Conservation (phyloP, 495 filamentous ascomycete species). For the Xylaria cubensis region DNA sequence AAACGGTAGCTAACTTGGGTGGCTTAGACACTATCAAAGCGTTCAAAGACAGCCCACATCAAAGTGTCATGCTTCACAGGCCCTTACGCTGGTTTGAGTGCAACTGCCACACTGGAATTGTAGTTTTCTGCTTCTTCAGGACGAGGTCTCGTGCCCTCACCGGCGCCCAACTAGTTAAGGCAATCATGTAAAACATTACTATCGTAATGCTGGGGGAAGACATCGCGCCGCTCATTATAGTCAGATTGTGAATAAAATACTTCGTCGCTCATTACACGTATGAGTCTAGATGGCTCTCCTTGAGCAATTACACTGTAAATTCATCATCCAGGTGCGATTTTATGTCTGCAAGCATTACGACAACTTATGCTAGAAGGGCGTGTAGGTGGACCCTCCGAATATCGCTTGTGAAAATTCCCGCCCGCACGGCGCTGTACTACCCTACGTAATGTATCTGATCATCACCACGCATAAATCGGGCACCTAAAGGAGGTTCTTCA, state of each 20-base stretch:
- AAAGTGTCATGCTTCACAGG: neutral
- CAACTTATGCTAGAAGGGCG: neutral
- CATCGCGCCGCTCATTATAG: conserved; percentile 33
- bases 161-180: conserved; percentile 4
- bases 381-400: conserved; percentile 23
- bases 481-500: neutral
- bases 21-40: conserved; percentile 31
- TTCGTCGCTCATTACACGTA: conserved; percentile 34
- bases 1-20: conserved; percentile 31
- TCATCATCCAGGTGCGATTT: neutral
- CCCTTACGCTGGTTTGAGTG: neutral
- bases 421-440: neutral
- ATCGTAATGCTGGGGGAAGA: conserved; percentile 11
- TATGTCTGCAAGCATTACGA: neutral
- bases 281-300: neutral
- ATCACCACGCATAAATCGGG: too few species aligned
- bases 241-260: conserved; percentile 32
- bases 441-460: neutral
- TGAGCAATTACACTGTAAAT: neutral
- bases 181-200: conserved; percentile 13
- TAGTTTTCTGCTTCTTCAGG: conserved; percentile 28
- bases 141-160: conserved; percentile 8
- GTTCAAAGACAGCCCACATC: conserved; percentile 18
- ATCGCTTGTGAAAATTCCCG: conserved; percentile 20
- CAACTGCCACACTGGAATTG: conserved; percentile 10